Percentiles rank a stretch among this genome's conserved stretches.
Conservation (phyloP, 2,329 filamentous ascomycete genomes). For the Fusarium lateritium region DNA sequence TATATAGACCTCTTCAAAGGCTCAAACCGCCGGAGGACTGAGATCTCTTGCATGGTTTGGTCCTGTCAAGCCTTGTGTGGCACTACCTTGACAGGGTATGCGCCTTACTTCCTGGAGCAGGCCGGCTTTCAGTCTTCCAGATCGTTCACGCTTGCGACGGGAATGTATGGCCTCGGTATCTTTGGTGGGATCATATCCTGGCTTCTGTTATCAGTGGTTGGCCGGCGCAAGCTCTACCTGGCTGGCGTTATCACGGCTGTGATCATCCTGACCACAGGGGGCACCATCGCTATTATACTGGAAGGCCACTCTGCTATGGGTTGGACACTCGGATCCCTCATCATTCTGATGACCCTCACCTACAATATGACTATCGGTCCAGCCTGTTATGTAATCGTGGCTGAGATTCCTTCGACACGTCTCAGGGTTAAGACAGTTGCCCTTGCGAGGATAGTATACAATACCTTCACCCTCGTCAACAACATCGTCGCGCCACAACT, state of each 20-base stretch:
- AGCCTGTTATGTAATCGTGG: constrained; percentile 53
- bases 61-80: constrained; percentile 41
- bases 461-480: constrained; percentile 32
- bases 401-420: constrained; percentile 56
- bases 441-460: constrained; percentile 50
- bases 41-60: constrained; percentile 44
- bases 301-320: constrained; percentile 43
- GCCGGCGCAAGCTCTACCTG: constrained; percentile 57
- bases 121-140: constrained; percentile 55
- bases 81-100: constrained; percentile 18
- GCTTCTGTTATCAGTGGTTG: constrained; percentile 54
- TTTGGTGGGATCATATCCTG: constrained; percentile 57
- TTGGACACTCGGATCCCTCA: constrained; percentile 55
- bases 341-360: constrained; percentile 56
- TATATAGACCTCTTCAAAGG: constrained; percentile 25
- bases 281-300: constrained; percentile 52
- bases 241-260: constrained; percentile 50
- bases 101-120: constrained; percentile 58
- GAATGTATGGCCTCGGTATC: constrained; percentile 57
- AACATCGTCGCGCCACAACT: constrained; percentile 38
- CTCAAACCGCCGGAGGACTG: constrained; percentile 42
- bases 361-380: constrained; percentile 48
- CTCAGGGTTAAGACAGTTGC: constrained; percentile 57
- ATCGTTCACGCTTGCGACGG: constrained; percentile 57
- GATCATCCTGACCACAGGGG: constrained; percentile 56